A percentile compares a stretch with the other conserved stretches of the same genome.
These are phyloP conservation scores for Talaromyces proteolyticus DNA, from an alignment of 495 filamentous ascomycete genomes.

Conservation along the genomic window DNA sequence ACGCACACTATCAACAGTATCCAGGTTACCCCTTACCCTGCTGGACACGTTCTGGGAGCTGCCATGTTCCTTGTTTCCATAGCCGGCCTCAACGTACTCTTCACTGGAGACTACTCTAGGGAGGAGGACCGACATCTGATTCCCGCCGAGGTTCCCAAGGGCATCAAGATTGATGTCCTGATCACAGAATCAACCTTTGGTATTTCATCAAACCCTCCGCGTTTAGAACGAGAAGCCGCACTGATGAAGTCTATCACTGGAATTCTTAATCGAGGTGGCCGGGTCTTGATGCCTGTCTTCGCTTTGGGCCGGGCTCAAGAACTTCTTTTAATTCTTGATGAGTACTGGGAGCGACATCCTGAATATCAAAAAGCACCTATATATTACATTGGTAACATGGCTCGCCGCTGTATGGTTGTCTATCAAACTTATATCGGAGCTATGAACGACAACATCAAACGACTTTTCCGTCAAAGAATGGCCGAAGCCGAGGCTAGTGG, in stretches of 20 bases:
- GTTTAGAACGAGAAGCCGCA: slow-evolving; percentile 81
- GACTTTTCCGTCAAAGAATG: slow-evolving; percentile 78
- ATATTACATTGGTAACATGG: slow-evolving; percentile 92
- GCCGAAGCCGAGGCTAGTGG: slow-evolving; percentile 75
- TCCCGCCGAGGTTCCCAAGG: slow-evolving; percentile 78
- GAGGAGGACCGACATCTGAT: slow-evolving; percentile 94
- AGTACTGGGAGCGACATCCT: slow-evolving; percentile 86
- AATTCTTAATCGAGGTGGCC: slow-evolving; percentile 83
- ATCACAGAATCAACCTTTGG: slow-evolving; percentile 98
- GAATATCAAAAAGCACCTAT: slow-evolving; percentile 88
- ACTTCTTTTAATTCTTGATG: slow-evolving; percentile 87
- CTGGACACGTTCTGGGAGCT: slow-evolving; percentile 94
- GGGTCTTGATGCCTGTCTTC: slow-evolving; percentile 92
- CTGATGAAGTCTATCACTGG: slow-evolving; percentile 92
- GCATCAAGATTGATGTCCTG: slow-evolving; percentile 85
- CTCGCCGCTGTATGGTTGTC: slow-evolving; percentile 94
- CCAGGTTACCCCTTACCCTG: slow-evolving; percentile 92
- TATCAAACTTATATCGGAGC: slow-evolving; percentile 96
- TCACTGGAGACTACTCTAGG: slow-evolving; percentile 94
- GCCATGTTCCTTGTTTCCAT: slow-evolving; percentile 98
- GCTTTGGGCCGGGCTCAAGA: slow-evolving; percentile 92
- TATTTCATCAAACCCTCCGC: slow-evolving; percentile 82
- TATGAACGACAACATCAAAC: slow-evolving; percentile 99
- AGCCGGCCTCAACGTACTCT: slow-evolving; percentile 89
- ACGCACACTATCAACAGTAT: slow-evolving; percentile 96